Evolutionary conservation across 2,329 filamentous ascomycete genomes (phyloP), one percentile per base, ranked within the genome.

Genomic region (Monilinia polystroma): DNA sequence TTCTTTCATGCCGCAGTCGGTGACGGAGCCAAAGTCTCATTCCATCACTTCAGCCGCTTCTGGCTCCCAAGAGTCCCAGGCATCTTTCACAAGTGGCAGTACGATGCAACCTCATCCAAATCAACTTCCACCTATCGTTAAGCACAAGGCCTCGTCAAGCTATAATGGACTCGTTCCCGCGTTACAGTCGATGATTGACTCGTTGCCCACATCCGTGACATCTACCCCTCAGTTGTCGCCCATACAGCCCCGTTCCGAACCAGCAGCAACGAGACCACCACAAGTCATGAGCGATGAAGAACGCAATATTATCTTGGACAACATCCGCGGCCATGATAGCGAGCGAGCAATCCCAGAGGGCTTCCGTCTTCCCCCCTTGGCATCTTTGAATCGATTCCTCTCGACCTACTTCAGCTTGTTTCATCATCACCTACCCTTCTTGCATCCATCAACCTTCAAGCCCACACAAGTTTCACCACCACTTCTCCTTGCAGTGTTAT

Each of bases 391-490:
- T 80, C 87, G 93, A 70, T 97, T 97, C 78, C 82, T 99, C 70
- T 91, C 93, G 68, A 97, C 94, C 1, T 99, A 98, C 82, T 99
- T 98, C 79, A 93, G 91, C 77, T 83, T 97, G 74, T 99, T 98
- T 80, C 95, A 99, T 76, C 95, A 97, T 75, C 95, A 99, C 76
- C 80, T 98, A 76, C 95, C 95, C 1, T 98, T 99, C 81, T 80
- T 99, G 76, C 95, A 99, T 76, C 93, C 94, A 55, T 87, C 91
- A 20, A 96, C 95, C 0, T 98, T 98, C 80, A 86, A 88, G 70
- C 91, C 93, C 4, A 90, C 90, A 5, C 84, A 89, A 72, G 86
- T 90, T 5, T 92, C 94, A 56, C 89, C 94, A 16, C 89, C 95
- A 26, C 82, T 99, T 11, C 82, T 99, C 43, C 84, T 98, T 54